phyloP scores from a whole-genome alignment of 306 rosid genomes.

The Urtica urens region DNA sequence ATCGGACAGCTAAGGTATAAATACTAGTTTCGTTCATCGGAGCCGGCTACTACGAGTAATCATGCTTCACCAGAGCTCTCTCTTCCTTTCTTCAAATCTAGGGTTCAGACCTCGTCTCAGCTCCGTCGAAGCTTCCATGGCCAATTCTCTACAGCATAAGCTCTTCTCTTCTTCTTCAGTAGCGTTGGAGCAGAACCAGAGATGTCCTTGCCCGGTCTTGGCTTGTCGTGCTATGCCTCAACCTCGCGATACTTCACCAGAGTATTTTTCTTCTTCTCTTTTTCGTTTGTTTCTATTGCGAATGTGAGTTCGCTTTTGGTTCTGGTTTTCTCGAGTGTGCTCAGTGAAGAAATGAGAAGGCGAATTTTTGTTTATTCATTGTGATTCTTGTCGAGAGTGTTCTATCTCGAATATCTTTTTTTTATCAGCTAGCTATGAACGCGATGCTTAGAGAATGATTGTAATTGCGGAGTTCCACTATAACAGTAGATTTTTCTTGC shows the following conservation, averaged over 20 bases:
- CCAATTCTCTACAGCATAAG: background rate
- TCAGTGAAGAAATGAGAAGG: background rate
- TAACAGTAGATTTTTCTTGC: too few relatives aligned
- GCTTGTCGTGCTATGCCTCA: constrained; percentile 13
- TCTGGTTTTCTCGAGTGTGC: background rate
- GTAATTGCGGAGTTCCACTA: too few relatives aligned
- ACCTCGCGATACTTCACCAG: background rate
- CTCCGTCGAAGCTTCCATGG: constrained; percentile 5
- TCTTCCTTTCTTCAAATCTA: constrained; percentile 5
- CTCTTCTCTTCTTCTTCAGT: constrained; percentile 6
- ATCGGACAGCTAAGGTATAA: too few relatives aligned
- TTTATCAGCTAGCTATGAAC: too few relatives aligned
- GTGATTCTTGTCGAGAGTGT: background rate
- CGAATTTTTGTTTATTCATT: background rate
- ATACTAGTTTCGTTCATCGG: too few relatives aligned
- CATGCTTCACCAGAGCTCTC: constrained; percentile 14
- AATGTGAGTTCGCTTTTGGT: too few relatives aligned
- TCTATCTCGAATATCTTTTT: too few relatives aligned
- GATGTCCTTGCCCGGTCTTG: constrained; percentile 5
- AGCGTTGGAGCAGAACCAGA: constrained; percentile 1
- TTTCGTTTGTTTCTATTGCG: too few relatives aligned
- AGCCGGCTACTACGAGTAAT: too few relatives aligned
- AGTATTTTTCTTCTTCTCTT: background rate
- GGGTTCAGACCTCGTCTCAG: constrained; percentile 2
- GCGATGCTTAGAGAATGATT: too few relatives aligned